Base-by-base conservation (phyloP, 768 basidiomycete genomes). In the Russula abietina region DNA sequence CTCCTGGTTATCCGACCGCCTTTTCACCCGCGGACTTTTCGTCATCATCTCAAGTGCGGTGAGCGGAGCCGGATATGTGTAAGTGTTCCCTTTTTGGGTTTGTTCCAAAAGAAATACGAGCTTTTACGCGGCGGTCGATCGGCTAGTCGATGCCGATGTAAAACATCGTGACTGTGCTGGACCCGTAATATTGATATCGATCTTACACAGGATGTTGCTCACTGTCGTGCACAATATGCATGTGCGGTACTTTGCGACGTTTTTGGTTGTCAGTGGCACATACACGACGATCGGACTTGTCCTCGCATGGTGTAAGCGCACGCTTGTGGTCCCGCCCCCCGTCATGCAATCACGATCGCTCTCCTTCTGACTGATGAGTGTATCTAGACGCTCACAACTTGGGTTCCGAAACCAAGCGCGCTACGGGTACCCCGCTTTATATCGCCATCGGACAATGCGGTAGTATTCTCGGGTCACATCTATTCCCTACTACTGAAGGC, bases 391-490 rank as follows among this genome's bases (percentile, higher is more conserved):
- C 86, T 4, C 87, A 89, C 68, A 91, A 89, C 67, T 78, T 89
- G 8, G 88, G 87, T 3, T 89, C 88, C 0, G 89, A 91, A 68
- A 84, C 85, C 0, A 89, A 91, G 73, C 83, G 82, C 59, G 88
- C 89, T 0, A 83, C 87, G 0, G 88, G 88, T 0, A 86, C 89
- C 36, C 87, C 87, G 10, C 79, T 88, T 74, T 89, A 89, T 70
- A 89, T 89, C 84, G 81, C 86, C 12, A 88, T 91, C 41, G 89
- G 89, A 0, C 89, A 91, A 69, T 83, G 87, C 55, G 89, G 88
- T 14, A 87, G 87, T 64, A 74, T 89, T 52, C 76, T 88, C n/a
- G 88, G 87, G n/a, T 80, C 87, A 0, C 87, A 89, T 62, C 74
- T 91, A 14, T 90, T 83, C 72, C 89, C 88, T 0, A 74, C 78